A percentile compares a stretch with the other conserved stretches of the same genome.
phyloP scores from a whole-genome alignment of 768 basidiomycete genomes.

The Strobilomyces dryophilus region DNA sequence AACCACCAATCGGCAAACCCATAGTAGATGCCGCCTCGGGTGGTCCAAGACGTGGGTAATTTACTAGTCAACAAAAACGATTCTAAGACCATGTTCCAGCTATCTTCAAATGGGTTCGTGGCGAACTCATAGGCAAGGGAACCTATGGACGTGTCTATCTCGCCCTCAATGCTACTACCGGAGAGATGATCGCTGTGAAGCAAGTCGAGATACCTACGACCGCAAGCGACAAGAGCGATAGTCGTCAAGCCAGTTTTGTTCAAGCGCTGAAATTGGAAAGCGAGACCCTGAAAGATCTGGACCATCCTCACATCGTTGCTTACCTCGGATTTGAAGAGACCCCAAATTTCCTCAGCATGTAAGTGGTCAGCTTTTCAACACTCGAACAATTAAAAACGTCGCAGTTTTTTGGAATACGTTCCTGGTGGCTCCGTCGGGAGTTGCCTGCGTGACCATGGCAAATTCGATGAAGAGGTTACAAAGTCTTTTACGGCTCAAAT shows the following conservation, averaged over 20 bases:
- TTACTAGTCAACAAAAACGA: neutral
- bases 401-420: slow-evolving; percentile 96
- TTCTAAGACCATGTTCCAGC: slow-evolving; percentile 40
- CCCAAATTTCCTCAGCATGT: slow-evolving; percentile 87
- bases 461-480: slow-evolving; percentile 88
- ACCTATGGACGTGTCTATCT: slow-evolving; percentile 97
- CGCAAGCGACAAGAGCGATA: slow-evolving; percentile 86
- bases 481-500: slow-evolving; percentile 94
- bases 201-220: slow-evolving; percentile 96
- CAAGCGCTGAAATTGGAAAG: slow-evolving; percentile 94
- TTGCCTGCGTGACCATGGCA: slow-evolving; percentile 86
- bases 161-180: slow-evolving; percentile 91
- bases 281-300: slow-evolving; percentile 92
- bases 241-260: slow-evolving; percentile 78
- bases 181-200: slow-evolving; percentile 99
- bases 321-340: slow-evolving; percentile 96
- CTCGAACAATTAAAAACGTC: slow-evolving; percentile 9
- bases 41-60: slow-evolving; percentile 61
- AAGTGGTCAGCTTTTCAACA: slow-evolving; percentile 31
- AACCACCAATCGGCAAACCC: slow-evolving; percentile 38
- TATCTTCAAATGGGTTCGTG: slow-evolving; percentile 98
- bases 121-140: slow-evolving; percentile 95
- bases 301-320: slow-evolving; percentile 96
- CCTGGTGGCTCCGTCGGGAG: slow-evolving; percentile 95
- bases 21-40: slow-evolving; percentile 59